Percentiles rank a stretch among this genome's conserved stretches.
Evolutionary conservation across 345 rosid species (phyloP).

Genomic region (Eucalyptus lansdowneana): DNA sequence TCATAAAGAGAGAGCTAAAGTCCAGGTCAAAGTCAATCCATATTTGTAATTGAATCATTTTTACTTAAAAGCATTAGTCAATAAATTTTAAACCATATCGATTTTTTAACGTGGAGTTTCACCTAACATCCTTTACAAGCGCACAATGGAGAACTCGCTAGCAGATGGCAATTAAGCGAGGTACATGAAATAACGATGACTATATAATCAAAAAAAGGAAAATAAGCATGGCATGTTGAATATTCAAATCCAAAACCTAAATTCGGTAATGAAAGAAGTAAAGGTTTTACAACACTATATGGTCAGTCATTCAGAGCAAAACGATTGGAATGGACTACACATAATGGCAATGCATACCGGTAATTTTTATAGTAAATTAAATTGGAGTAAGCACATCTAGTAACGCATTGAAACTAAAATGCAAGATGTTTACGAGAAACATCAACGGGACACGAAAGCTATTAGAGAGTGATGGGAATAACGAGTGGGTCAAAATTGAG

Average conservation of each 20-base stretch:
- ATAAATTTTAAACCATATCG: background rate
- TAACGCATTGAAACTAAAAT: background rate
- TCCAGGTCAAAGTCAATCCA: background rate
- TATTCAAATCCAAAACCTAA: background rate
- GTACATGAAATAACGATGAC: background rate
- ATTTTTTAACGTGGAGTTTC: background rate
- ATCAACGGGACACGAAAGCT: too few species aligned
- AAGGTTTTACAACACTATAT: background rate
- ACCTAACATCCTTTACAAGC: background rate
- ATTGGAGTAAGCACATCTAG: background rate
- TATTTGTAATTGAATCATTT: background rate
- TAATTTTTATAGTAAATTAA: too few species aligned
- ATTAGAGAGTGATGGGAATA: too few species aligned
- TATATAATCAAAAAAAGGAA: background rate
- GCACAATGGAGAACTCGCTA: background rate
- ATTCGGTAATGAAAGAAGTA: background rate
- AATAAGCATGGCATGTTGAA: background rate
- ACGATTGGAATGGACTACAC: background rate
- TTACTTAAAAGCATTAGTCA: background rate
- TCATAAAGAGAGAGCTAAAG: too few species aligned
- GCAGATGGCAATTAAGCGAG: background rate
- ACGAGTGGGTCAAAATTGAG: too few species aligned
- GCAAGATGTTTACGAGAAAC: background rate
- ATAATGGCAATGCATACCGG: background rate
- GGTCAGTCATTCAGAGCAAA: background rate